phyloP scores from a whole-genome alignment of 208 protist species.

The Crithidia sp. region DNA sequence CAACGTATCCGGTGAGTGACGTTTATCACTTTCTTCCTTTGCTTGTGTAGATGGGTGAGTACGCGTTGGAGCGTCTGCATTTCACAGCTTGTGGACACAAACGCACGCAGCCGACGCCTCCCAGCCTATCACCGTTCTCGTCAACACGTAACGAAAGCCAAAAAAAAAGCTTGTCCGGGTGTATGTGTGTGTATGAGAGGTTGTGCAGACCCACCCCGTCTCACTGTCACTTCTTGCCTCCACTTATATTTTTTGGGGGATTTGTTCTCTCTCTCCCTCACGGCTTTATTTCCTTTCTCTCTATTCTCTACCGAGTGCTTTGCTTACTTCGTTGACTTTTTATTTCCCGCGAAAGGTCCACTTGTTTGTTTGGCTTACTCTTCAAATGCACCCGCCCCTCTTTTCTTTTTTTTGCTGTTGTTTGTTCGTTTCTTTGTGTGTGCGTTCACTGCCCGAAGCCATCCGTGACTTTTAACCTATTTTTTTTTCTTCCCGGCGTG shows the following conservation, averaged over 20 bases:
- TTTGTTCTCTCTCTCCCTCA: not conserved
- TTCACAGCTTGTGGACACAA: too few relatives aligned
- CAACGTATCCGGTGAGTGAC: too few relatives aligned
- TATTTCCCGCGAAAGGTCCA: not conserved
- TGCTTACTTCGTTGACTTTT: slow-evolving; percentile 26
- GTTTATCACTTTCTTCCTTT: too few relatives aligned
- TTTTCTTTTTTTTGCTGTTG: slow-evolving; percentile 16
- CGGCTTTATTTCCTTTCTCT: not conserved
- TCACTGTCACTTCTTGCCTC: slow-evolving; percentile 4
- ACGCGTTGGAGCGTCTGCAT: too few relatives aligned
- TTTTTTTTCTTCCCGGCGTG: not conserved
- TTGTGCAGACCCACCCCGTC: not conserved
- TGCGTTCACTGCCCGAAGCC: not conserved
- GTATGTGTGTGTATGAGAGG: too few relatives aligned
- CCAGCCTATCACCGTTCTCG: too few relatives aligned
- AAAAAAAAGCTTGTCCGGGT: too few relatives aligned
- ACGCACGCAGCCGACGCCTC: too few relatives aligned
- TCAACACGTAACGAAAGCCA: too few relatives aligned
- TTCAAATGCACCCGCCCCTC: too few relatives aligned
- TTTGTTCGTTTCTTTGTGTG: not conserved
- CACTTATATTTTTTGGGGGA: slow-evolving; percentile 1
- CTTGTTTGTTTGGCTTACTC: too few relatives aligned
- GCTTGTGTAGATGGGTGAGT: too few relatives aligned
- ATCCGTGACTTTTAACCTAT: not conserved
- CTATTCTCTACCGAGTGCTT: slow-evolving; percentile 9